Evolutionary conservation across 176 grass and related monocot genomes (phyloP), one percentile per base, ranked within the genome.

Genomic region (Musa acuminata): DNA sequence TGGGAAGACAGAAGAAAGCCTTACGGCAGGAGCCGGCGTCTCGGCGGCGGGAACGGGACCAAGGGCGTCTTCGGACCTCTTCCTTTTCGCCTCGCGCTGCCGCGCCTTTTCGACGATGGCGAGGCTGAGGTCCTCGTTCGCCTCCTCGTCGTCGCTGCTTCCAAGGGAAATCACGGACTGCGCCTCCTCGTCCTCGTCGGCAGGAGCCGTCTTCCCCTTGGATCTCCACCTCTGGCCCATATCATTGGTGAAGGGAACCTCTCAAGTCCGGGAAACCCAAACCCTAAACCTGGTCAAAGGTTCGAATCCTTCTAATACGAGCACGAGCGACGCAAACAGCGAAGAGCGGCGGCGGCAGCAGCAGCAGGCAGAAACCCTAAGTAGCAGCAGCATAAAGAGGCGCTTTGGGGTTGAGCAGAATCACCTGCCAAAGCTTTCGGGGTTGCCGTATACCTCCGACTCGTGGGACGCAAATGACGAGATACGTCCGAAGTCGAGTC

Each of bases 101-200:
- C 83, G 78, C 70, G 85, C 84, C 78, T 82, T 82, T 75, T 82
- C 84, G 25, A 99, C 11, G 80, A 99, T 87, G 58, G 89, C 90
- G 12, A 99, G 82, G 53, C 75, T 91, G 69, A 99, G 88, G 70
- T 99, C 95, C 82, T 89, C 84, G 86, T 99, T 99, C 24, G 85
- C 71, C 9, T 90, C 86, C 51, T 93, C 92, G 3, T 96, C 90
- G 8, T 87, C 89, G 9, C 82, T 88, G 51, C 87, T 85, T 72
- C 60, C 49, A 57, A 72, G 2, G 22, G 72, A 5, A 25, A 78
- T 54, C 22, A 80, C 69, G n/a, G 1, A 58, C 50, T 58, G 16
- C 27, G 49, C 68, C 51, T 62, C 25, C 12, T 48, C 4, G 26
- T 53, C 69, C 9, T 67, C 73, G 72, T 82, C 82, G 49, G 81